These are phyloP conservation scores for Hyphopichia burtonii DNA, from an alignment of 1,139 yeast genomes.

Conservation along the genomic window DNA sequence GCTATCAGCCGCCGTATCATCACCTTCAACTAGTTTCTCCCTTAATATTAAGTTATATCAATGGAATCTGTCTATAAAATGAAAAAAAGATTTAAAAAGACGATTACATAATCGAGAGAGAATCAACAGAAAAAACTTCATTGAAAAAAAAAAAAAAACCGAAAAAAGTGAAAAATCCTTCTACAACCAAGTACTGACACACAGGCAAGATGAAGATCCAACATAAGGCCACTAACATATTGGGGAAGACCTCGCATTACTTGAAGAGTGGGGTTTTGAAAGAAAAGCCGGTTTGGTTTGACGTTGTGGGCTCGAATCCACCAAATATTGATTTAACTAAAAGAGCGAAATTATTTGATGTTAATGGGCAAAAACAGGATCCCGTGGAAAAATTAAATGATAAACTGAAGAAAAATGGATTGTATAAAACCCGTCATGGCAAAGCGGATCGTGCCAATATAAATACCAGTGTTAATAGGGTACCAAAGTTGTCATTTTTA, in stretches of 20 bases:
- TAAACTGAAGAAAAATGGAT: conserved; percentile 8
- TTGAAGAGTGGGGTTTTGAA: conserved; percentile 63
- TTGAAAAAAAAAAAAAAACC: background rate
- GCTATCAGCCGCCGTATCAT: background rate
- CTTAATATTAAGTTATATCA: too few relatives aligned
- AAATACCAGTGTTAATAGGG: conserved; percentile 42
- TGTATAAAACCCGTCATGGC: conserved; percentile 51
- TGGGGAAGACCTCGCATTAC: conserved; percentile 74
- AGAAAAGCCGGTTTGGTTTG: conserved; percentile 83
- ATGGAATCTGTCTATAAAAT: too few relatives aligned
- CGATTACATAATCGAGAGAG: background rate
- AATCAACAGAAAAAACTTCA: too few relatives aligned
- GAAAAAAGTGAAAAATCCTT: background rate
- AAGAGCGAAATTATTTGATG: conserved; percentile 35
- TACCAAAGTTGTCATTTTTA: conserved; percentile 64
- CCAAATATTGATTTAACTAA: conserved; percentile 66
- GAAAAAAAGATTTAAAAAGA: too few relatives aligned
- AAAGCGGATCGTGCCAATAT: conserved; percentile 21
- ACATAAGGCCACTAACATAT: conserved; percentile 64
- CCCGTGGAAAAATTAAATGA: conserved; percentile 26
- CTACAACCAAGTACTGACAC: background rate
- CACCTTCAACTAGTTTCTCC: conserved; percentile 2
- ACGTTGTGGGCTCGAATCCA: conserved; percentile 77
- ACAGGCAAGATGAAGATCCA: conserved; percentile 57
- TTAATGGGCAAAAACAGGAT: conserved; percentile 23